Evolutionary conservation across 2,329 filamentous ascomycete genomes (phyloP), one percentile per base, ranked within the genome.

Genomic region (Verticillium tricorpus): DNA sequence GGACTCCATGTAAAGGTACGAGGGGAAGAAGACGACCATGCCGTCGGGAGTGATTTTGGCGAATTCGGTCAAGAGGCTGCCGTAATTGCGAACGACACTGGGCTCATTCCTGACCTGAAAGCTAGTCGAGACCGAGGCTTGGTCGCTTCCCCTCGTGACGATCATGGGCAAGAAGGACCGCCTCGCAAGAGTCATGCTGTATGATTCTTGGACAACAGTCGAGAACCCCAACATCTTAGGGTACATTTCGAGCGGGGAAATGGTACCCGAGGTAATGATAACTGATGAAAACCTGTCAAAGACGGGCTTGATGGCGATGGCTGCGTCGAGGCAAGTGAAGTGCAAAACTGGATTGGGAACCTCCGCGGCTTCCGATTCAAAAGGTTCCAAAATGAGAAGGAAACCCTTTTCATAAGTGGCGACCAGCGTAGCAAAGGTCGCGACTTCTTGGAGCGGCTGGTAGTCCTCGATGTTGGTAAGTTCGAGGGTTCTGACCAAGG

Each of bases 1-100:
- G 59, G 90, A 95, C 73, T 99, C 95, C 95, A 99, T 98, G 78
- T 99, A 99, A 1, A 99, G 84, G 70, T 99, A 99, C 0, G 93
- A 97, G 0, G 95, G 96, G 74, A 99, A 99, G 81, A 99, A 99
- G 45, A 99, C 95, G n/a, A 99, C 95, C 75, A 99, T 89, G 35
- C 95, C 95, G 70, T 99, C 95, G 0, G 95, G 96, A 0, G 95
- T 99, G 66, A 98, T 89, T 74, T 94, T 96, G 60, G 93, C 91
- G 73, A 99, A 98, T 73, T 99, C 95, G 8, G 93, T 95, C 35
- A 99, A 81, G 2, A 99, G 82, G 66, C 89, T 95, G 55, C 95
- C 96, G 69, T 97, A 99, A 74, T 99, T 99, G 57, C 95, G 88
- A 32, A 99, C 93, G n/a, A 98, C 94, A 65, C 91, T 92, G 0